These are phyloP conservation scores for Cytidiella melzeri DNA, from an alignment of 768 basidiomycete species.

Conservation along the genomic window DNA sequence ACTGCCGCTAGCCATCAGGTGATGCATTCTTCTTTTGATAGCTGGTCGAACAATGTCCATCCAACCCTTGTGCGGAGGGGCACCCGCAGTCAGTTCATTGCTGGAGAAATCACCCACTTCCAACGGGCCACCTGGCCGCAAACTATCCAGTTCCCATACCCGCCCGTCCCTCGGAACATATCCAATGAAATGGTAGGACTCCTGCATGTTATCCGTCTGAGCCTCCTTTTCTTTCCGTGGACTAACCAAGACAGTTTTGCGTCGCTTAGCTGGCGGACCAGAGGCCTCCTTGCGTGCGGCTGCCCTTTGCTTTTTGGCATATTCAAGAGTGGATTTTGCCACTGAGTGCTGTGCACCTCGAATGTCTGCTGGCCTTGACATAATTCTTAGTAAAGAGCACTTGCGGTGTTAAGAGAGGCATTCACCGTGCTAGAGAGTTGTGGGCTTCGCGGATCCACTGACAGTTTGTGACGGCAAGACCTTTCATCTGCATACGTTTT, in stretches of 20 bases:
- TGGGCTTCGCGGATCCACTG: conserved; percentile 47
- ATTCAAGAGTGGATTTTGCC: conserved; percentile 39
- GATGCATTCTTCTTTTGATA: conserved; percentile 55
- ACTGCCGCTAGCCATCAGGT: conserved; percentile 30
- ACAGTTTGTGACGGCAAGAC: conserved; percentile 55
- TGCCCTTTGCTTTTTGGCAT: conserved; percentile 32
- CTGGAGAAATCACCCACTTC: no score
- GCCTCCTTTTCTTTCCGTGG: conserved; percentile 21
- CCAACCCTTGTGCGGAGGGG: conserved; percentile 30
- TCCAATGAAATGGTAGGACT: conserved; percentile 59
- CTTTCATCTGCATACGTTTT: conserved; percentile 45
- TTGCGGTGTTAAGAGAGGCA: not conserved
- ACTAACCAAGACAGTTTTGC: conserved; percentile 14
- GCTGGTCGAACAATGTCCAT: conserved; percentile 59
- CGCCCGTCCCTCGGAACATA: conserved; percentile 57
- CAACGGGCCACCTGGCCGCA: conserved; percentile 49
- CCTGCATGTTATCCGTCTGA: conserved; percentile 32
- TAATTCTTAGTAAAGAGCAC: not conserved
- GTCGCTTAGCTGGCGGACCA: conserved; percentile 33
- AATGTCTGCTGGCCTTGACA: conserved; percentile 47
- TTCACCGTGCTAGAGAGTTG: conserved; percentile 55
- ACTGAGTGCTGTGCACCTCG: conserved; percentile 45
- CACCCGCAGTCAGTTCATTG: conserved; percentile 34
- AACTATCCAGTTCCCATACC: conserved; percentile 68
- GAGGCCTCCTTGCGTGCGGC: conserved; percentile 25